Evolutionary conservation across 2,329 filamentous ascomycete species (phyloP).

Genomic region (Colletotrichum eleusines): DNA sequence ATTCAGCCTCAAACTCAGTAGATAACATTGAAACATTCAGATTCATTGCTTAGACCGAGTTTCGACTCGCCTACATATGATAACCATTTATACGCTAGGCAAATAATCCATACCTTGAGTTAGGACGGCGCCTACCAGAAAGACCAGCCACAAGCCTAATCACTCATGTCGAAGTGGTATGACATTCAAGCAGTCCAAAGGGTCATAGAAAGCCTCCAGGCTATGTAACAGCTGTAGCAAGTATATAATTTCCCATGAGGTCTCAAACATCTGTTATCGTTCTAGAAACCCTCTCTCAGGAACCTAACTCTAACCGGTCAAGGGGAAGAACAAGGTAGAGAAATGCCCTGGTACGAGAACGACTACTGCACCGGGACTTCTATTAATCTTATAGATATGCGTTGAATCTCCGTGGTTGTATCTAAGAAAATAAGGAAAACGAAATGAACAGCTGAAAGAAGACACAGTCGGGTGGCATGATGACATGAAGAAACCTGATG

Average conservation of each 20-base stretch:
- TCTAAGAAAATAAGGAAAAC: not conserved
- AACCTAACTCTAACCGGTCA: too few species aligned
- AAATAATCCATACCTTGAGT: rapidly evolving
- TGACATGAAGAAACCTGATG: not conserved
- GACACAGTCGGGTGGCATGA: not conserved
- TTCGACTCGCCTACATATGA: not conserved
- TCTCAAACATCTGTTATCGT: not conserved
- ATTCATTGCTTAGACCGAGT: not conserved
- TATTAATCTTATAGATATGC: not conserved
- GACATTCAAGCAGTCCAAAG: not conserved
- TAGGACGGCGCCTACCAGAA: not conserved
- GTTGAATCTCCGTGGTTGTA: rapidly evolving
- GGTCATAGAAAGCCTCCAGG: not conserved
- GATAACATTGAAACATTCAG: not conserved
- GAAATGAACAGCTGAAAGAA: not conserved
- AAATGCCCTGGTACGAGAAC: not conserved
- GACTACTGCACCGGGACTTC: not conserved
- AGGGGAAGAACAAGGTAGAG: not conserved
- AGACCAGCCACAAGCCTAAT: too few species aligned
- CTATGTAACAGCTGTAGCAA: not conserved
- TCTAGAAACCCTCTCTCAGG: not conserved
- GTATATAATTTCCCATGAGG: not conserved
- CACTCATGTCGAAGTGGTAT: not conserved
- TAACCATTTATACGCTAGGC: not conserved
- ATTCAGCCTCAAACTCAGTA: not conserved